phyloP scores from a whole-genome alignment of 2,329 filamentous ascomycete genomes.

The Hymenoscyphus occultus region DNA sequence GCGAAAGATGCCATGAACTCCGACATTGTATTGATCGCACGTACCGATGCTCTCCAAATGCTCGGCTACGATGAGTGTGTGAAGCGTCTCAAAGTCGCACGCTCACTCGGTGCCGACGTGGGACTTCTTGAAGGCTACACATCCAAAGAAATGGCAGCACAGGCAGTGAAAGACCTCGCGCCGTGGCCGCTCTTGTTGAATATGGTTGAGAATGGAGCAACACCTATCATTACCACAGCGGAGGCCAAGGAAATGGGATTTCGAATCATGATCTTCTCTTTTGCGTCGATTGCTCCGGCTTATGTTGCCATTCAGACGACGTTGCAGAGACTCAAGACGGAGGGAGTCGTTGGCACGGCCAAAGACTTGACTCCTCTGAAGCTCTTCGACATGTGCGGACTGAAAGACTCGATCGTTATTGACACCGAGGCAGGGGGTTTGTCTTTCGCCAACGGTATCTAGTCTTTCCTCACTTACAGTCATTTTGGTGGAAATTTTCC shows the following conservation, averaged over 20 bases:
- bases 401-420: conserved; percentile 49
- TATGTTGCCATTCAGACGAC: conserved; percentile 9
- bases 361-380: conserved; percentile 45
- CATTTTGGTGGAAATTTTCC: too few relatives aligned
- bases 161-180: conserved; percentile 44
- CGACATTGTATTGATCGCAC: conserved; percentile 63
- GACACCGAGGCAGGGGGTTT: conserved; percentile 36
- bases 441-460: conserved; percentile 16
- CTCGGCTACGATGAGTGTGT: conserved; percentile 57
- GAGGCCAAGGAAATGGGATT: conserved; percentile 56
- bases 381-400: conserved; percentile 51
- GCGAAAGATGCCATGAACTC: conserved; percentile 47
- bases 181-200: conserved; percentile 51
- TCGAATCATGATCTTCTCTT: conserved; percentile 55
- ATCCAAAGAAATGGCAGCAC: conserved; percentile 47
- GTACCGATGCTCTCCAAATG: conserved; percentile 58
- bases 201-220: conserved; percentile 54
- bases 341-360: conserved; percentile 27
- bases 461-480: too few relatives aligned
- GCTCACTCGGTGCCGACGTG: conserved; percentile 55
- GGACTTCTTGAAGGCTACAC: conserved; percentile 59
- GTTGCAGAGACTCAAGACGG: conserved; percentile 1
- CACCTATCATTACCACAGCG: conserved; percentile 49
- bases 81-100: conserved; percentile 47
- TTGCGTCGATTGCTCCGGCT: conserved; percentile 7